Base-by-base conservation (phyloP, 73 alveolate genomes). In the Tetrahymena elliotti region DNA sequence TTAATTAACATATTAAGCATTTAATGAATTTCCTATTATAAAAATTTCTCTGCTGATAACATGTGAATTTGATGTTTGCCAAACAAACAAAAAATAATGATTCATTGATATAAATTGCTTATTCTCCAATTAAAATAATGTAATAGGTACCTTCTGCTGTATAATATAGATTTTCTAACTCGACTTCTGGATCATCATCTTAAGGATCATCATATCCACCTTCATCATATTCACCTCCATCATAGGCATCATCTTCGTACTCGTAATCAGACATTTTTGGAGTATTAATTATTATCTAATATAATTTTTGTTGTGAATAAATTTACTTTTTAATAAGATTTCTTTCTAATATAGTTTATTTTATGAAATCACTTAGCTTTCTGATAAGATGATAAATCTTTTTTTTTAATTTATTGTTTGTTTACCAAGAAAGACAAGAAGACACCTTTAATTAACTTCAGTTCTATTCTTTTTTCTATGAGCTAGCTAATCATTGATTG, bases 161-260 rank as follows among this genome's bases (percentile, higher is more conserved):
- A 37, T 94, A 52, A 35, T 84, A 35, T 33, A 20, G 83, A 88
- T 94, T 95, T 83, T 94, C 96, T 31, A 95, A 94, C 93, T 94
- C 95, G 24, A 84, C 92, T 38, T 84, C 92, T 33, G 96, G 82
- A n/a, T 94, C 93, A 27, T 94, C 96, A 93, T 84, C 93, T 39
- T 38, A 15, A 39, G 6, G 96, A 54, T 83, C 92, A 35, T 54
- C 93, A n/a, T 94, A 96, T 33, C 38, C 95, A 92, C 24, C 96
- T 18, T 53, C 83, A 22, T 94, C 95, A 84, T 94, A 39, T 35
- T 94, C 96, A 12, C 93, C 82, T 92, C 96, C 92, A 6, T 37
- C 92, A 22, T 94, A 94, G 53, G 38, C 88, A 68, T 68, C 88
- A 68, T 68, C 88, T 68, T 68, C 88, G 88, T 68, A 68, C 20